phyloP scores from a whole-genome alignment of 257 asterid genomes.

The Dorcoceras hygrometricum region DNA sequence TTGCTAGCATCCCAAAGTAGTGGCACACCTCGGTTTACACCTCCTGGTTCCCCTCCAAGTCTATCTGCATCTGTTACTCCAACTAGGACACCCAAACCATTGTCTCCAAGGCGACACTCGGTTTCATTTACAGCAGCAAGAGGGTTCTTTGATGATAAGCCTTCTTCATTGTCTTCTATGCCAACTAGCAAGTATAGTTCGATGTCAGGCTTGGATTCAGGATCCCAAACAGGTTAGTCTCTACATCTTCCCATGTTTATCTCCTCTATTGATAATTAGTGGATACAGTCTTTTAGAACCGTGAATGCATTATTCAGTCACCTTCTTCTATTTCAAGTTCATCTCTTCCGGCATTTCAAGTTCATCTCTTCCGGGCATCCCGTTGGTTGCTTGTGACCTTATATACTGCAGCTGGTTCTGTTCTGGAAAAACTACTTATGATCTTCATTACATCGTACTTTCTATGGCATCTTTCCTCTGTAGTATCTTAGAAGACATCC shows the following conservation, averaged over 20 bases:
- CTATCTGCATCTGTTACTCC: conserved; percentile 84
- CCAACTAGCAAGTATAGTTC: conserved; percentile 63
- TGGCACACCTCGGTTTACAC: conserved; percentile 73
- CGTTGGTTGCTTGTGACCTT: neutral
- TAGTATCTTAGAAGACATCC: neutral
- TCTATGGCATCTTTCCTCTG: neutral
- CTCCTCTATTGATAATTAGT: neutral
- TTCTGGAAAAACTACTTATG: neutral
- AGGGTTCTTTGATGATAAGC: conserved; percentile 63
- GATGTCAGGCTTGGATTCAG: conserved; percentile 70
- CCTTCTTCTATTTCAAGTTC: neutral
- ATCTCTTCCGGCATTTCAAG: too few species aligned
- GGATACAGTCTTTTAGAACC: neutral
- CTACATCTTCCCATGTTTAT: neutral
- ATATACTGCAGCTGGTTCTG: neutral
- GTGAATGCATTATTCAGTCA: neutral
- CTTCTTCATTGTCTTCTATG: conserved; percentile 56
- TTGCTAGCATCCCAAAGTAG: conserved; percentile 73
- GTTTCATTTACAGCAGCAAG: conserved; percentile 64
- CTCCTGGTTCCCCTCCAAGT: conserved; percentile 85
- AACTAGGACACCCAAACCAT: conserved; percentile 63
- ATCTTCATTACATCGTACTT: neutral
- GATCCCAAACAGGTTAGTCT: conserved; percentile 69
- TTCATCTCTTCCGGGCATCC: neutral
- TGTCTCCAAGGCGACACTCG: conserved; percentile 85